These are phyloP conservation scores for Sugiyamaella xylanicola DNA, from an alignment of 1,139 yeast species.

Conservation along the genomic window DNA sequence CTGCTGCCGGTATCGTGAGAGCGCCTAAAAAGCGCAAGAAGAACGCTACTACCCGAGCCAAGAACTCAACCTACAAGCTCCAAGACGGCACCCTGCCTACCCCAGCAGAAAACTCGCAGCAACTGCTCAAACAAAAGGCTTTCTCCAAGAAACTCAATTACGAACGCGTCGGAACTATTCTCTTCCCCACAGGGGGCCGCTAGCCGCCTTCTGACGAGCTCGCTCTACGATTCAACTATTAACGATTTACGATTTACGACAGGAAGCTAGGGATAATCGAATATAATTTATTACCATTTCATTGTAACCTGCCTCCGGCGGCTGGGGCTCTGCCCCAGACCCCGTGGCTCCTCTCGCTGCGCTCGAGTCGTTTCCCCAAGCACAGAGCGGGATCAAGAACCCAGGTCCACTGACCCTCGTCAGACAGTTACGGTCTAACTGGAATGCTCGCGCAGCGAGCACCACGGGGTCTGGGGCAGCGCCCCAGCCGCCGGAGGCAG, in stretches of 20 bases:
- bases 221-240: neutral
- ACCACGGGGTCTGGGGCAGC: neutral
- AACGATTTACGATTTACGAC: neutral
- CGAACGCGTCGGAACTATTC: conserved; percentile 31
- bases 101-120: conserved; percentile 60
- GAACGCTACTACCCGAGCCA: conserved; percentile 29
- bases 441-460: conserved; percentile 9
- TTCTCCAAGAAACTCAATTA: conserved; percentile 89
- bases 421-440: too few species aligned
- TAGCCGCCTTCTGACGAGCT: neutral
- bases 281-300: neutral
- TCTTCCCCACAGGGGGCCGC: neutral
- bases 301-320: neutral
- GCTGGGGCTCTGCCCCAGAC: conserved; percentile 1
- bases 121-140: conserved; percentile 13
- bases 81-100: conserved; percentile 53
- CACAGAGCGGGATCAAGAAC: too few species aligned
- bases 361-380: neutral
- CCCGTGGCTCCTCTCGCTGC: neutral
- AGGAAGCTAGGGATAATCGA: neutral
- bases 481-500: neutral
- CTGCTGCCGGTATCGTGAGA: conserved; percentile 45
- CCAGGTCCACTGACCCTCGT: too few species aligned
- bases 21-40: conserved; percentile 41
- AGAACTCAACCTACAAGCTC: conserved; percentile 42